These are phyloP conservation scores for Neostapfia colusana DNA, from an alignment of 176 grass and related monocot genomes.

Conservation along the genomic window DNA sequence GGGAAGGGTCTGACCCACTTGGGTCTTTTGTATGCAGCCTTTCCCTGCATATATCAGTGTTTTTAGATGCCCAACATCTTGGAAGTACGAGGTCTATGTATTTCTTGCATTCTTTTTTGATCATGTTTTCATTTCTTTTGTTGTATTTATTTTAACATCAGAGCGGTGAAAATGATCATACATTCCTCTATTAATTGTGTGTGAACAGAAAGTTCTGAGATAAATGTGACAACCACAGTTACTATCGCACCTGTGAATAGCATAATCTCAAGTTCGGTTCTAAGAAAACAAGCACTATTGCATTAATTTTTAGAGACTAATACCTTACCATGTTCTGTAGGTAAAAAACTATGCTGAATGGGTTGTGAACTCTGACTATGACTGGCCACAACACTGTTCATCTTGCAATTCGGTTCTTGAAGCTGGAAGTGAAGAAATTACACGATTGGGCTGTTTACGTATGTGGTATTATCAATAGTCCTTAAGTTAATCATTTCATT, in stretches of 20 bases:
- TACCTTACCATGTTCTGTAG: conserved; percentile 47
- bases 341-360: conserved; percentile 99
- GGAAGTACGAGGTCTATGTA: neutral
- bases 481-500: conserved; percentile 30
- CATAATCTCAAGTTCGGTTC: neutral
- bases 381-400: conserved; percentile 90
- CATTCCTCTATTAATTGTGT: conserved; percentile 22
- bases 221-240: neutral
- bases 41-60: neutral
- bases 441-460: conserved; percentile 96
- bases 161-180: neutral
- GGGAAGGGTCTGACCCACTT: no score
- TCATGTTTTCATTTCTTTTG: neutral
- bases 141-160: conserved; percentile 4
- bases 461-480: conserved; percentile 48
- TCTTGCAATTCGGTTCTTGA: conserved; percentile 80
- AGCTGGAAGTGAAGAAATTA: conserved; percentile 75
- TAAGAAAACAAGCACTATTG: neutral
- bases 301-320: conserved; percentile 29
- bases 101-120: neutral
- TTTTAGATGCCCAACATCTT: neutral
- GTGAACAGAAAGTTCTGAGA: neutral
- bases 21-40: no score
- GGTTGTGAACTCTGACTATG: conserved; percentile 96
- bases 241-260: neutral